Base-by-base conservation (phyloP, 2,329 filamentous ascomycete species). In the Trichophyton equinum region DNA sequence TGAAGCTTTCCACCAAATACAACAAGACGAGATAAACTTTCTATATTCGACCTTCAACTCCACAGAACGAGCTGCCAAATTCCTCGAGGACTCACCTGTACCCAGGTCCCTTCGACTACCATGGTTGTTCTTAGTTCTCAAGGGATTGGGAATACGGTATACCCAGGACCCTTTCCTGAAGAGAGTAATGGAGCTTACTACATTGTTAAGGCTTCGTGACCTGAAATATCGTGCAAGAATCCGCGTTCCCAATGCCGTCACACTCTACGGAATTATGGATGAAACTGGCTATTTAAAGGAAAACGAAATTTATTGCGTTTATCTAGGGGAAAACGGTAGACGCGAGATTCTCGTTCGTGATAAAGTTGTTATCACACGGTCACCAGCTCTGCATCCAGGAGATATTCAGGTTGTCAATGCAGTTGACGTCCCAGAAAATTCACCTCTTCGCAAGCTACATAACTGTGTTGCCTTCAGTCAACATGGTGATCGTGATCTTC, bases 391-490 rank as follows among this genome's bases (percentile, higher is more conserved):
- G 53, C 87, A 95, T 68, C 88, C 89, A 0, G 90, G 90, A 0
- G 90, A 95, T 68, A 80, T 95, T 1, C 89, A 91, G 68, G 57
- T 83, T 0, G 86, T 81, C 0, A 71, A 70, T 1, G 86, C 87
- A 8, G 78, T 85, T 0, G 69, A 77, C 49, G 79, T 85, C n/a
- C 64, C 64, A 0, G 22, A 5, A 13, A 73, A 75, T 0, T 88
- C 87, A 15, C 82, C 87, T 0, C 77, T 95, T 0, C 74, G 74
- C 1, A 68, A 77, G 0, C 77, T 91, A 1, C 75, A 77, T 1
- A 95, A 95, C 67, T 91, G 89, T 62, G 79, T 95, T 15, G 83
- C 88, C 0, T 95, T 95, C 69, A 91, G 86, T 62, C 82, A 85
- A 61, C 77, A 81, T 47, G 90, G 91, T 0, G 27, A 66, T 0